Evolutionary conservation across 352 stramenopile genomes (phyloP).

Genomic region (Phytophthora meadii): DNA sequence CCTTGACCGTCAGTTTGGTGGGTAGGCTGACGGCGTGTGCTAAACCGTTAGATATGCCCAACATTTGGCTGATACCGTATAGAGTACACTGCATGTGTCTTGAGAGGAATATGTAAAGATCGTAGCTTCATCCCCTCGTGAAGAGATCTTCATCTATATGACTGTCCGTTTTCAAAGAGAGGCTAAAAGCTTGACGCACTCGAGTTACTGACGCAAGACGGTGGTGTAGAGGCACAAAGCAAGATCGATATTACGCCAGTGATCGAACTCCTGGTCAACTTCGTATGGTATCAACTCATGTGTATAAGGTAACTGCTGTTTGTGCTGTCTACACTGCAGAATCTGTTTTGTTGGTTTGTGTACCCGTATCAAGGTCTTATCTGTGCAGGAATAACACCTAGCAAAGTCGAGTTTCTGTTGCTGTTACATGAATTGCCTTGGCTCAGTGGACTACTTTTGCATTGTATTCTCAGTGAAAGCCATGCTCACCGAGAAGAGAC

Average conservation of each 20-base stretch:
- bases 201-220: background rate
- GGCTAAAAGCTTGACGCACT: background rate
- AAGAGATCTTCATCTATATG: too few species aligned
- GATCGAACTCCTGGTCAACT: constrained; percentile 3
- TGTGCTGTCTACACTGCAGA: too few species aligned
- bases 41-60: background rate
- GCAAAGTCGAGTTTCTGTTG: too few species aligned
- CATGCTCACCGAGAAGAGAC: too few species aligned
- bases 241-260: background rate
- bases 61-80: constrained; percentile 8
- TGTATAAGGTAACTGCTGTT: constrained; percentile 4
- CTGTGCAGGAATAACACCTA: too few species aligned
- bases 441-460: too few species aligned
- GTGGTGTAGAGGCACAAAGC: background rate
- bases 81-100: background rate
- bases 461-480: too few species aligned
- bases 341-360: too few species aligned
- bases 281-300: background rate
- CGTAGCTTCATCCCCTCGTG: too few species aligned
- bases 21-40: background rate
- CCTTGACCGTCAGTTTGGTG: background rate
- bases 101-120: too few species aligned
- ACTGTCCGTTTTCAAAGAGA: background rate
- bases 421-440: too few species aligned
- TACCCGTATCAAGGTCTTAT: too few species aligned